Base-by-base conservation (phyloP, 2,329 filamentous ascomycete species). In the Cladosporium sp. region DNA sequence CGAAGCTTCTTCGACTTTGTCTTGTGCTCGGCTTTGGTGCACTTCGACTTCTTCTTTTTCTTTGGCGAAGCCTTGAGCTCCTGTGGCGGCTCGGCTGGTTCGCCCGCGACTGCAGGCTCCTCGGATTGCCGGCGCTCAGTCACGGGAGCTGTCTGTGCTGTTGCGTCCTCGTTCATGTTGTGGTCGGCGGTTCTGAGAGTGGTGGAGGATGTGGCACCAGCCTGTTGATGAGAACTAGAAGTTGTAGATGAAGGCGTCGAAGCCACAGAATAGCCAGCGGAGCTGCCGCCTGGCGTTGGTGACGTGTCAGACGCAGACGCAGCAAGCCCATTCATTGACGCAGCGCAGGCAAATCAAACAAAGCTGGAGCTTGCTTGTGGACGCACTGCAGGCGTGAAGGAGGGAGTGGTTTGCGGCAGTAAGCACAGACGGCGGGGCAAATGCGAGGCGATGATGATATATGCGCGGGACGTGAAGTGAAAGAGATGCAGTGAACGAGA, bases 151-250 rank as follows among this genome's bases (percentile, higher is more conserved):
- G 68, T 53, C 29, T 72, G 67, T 33, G 71, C 67, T 23, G 70
- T 55, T 6, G 65, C 52, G 26, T 68, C 72, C 18, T 72, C 71
- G 63, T 72, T 72, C 72, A 73, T 74, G 52, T 67, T 73, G 65
- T 18, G 26, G 16, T 69, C 64, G 35, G 69, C 29, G 21, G 50
- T 31, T 40, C 50, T 55, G 29, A 56, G 61, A 26, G 55, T 40
- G 7, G 55, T 10, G 12, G 21, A 31, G 8, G 29, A 7, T 23
- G 37, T 46, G n/a, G 40, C n/a, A 46, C 56, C 56, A 29, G 56
- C 5, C 11, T 59, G 23, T 40, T 52, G 50, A 28, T 55, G 50
- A 55, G 33, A 21, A 35, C 35, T 52, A 12, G 59, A 53, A 26
- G 59, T 53, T n/a, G 59, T 26, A 35, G 50, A 63, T 11, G 33